Percentiles rank a stretch among this genome's conserved stretches.
phyloP scores from a whole-genome alignment of 495 filamentous ascomycete genomes.

The Neurospora sp. region DNA sequence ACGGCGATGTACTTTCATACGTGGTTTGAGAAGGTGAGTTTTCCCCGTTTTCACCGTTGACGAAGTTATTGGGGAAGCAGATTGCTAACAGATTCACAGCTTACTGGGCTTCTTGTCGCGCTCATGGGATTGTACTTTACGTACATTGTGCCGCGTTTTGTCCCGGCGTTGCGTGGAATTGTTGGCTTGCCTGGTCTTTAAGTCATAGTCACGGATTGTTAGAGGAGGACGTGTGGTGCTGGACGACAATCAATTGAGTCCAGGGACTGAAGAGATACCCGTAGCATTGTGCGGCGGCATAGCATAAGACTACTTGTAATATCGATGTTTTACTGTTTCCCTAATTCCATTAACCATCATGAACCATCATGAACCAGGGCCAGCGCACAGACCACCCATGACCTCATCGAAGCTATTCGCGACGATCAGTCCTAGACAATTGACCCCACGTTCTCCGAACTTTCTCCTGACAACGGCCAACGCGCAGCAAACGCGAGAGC shows the following conservation, averaged over 20 bases:
- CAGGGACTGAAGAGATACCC: neutral
- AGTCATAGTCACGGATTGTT: neutral
- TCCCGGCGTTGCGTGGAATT: constrained; percentile 51
- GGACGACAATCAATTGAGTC: neutral
- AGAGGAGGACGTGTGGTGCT: neutral
- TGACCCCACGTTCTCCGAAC: neutral
- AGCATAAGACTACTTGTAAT: neutral
- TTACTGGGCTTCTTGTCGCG: constrained; percentile 65
- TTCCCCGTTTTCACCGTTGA: too few relatives aligned
- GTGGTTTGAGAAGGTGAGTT: constrained; percentile 86
- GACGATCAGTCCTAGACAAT: neutral
- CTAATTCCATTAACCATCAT: too few relatives aligned
- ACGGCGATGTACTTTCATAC: constrained; percentile 96
- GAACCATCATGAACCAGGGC: neutral
- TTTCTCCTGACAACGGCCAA: constrained; percentile 1
- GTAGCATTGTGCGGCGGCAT: neutral
- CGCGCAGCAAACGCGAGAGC: neutral
- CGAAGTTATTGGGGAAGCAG: too few relatives aligned
- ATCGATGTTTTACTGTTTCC: neutral
- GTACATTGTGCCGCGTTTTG: constrained; percentile 64
- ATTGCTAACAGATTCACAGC: constrained; percentile 26
- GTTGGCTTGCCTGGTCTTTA: constrained; percentile 68
- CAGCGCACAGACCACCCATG: constrained; percentile 19
- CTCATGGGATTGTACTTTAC: constrained; percentile 56
- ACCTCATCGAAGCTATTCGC: constrained; percentile 27